These are phyloP conservation scores for Cercis canadensis DNA, from an alignment of 306 rosid species.

Conservation along the genomic window DNA sequence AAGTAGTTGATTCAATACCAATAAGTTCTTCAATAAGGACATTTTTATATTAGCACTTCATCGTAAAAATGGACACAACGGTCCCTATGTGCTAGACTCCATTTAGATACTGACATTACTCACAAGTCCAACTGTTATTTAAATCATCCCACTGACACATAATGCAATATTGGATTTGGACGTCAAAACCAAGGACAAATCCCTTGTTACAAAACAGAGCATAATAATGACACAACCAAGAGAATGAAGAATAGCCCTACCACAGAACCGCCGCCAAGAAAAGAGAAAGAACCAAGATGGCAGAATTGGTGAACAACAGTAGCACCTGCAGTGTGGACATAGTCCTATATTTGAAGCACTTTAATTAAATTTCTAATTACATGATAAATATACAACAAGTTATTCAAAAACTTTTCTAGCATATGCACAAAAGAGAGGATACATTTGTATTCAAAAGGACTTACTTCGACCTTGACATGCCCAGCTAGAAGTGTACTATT, in stretches of 20 bases:
- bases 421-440: background rate
- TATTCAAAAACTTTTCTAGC: constrained; percentile 10
- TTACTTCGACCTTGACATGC: constrained; percentile 87
- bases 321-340: constrained; percentile 88
- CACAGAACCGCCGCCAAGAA: constrained; percentile 94
- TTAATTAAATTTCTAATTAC: constrained; percentile 28
- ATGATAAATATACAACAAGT: constrained; percentile 18
- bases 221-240: constrained; percentile 7
- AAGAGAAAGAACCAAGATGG: constrained; percentile 82
- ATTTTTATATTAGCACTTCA: background rate
- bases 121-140: background rate
- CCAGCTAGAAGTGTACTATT: constrained; percentile 91
- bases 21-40: constrained; percentile 27
- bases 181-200: constrained; percentile 13
- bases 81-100: constrained; percentile 11
- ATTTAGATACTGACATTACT: constrained; percentile 17
- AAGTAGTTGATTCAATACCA: constrained; percentile 33
- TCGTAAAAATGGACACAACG: constrained; percentile 8
- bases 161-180: background rate
- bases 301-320: constrained; percentile 90
- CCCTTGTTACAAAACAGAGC: background rate
- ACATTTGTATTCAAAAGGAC: constrained; percentile 34
- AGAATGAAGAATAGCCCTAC: constrained; percentile 51
- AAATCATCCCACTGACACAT: constrained; percentile 15
- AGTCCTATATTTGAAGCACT: constrained; percentile 64